Conservation (phyloP, 352 stramenopile genomes). For the Phytophthora niederhauseri region DNA sequence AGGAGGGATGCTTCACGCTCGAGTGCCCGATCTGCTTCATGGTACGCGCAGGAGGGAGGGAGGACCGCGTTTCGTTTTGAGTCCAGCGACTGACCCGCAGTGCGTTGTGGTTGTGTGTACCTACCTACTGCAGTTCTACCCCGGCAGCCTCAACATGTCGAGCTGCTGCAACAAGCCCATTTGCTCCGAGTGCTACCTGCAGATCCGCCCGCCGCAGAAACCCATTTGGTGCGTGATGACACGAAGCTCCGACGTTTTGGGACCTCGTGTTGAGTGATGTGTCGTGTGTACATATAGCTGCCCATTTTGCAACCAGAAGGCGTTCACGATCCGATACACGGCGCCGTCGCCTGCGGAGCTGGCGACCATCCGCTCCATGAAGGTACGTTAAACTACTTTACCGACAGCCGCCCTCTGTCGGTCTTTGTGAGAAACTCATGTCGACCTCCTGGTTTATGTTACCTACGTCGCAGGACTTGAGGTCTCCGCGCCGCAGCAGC, state of each 20-base stretch:
- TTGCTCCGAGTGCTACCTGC: constrained; percentile 74
- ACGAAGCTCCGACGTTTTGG: neutral
- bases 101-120: constrained; percentile 1
- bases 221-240: constrained; percentile 43
- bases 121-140: constrained; percentile 49
- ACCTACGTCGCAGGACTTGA: constrained; percentile 26
- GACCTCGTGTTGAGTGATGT: constrained; percentile 3
- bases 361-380: constrained; percentile 48
- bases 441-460: constrained; percentile 16
- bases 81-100: neutral
- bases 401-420: neutral
- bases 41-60: constrained; percentile 25
- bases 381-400: constrained; percentile 22
- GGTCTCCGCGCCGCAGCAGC: constrained; percentile 37
- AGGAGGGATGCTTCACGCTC: constrained; percentile 67
- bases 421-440: neutral
- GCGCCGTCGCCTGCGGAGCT: constrained; percentile 51
- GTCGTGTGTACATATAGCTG: constrained; percentile 42
- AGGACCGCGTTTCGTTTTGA: neutral
- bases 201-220: constrained; percentile 63
- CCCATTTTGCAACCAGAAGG: constrained; percentile 82
- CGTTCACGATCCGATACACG: constrained; percentile 62
- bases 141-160: constrained; percentile 59
- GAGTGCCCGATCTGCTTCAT: constrained; percentile 90
- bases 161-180: constrained; percentile 76